phyloP scores from a whole-genome alignment of 129 eudicot species.

The Centrapalus pauciflorus region DNA sequence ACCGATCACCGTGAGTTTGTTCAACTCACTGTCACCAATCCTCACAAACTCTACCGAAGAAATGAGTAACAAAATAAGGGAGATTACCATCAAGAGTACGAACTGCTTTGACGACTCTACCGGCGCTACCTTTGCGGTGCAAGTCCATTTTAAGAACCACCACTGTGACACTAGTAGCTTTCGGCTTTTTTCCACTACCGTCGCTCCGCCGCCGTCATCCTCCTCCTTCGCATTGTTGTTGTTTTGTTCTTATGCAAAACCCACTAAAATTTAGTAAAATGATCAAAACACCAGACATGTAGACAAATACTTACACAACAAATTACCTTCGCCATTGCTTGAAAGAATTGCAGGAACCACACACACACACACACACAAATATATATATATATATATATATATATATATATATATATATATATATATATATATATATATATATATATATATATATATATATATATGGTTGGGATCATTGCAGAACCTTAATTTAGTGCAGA shows the following conservation, averaged over 20 bases:
- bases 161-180: not conserved
- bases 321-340: conserved; percentile 29
- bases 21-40: conserved; percentile 39
- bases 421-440: too few species aligned
- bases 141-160: conserved; percentile 44
- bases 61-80: not conserved
- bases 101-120: conserved; percentile 30
- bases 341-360: too few species aligned
- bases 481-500: too few species aligned
- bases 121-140: conserved; percentile 56
- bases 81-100: conserved; percentile 30
- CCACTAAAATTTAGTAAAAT: too few species aligned
- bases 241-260: conserved; percentile 21
- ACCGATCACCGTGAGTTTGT: conserved; percentile 46
- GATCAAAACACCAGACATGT: too few species aligned
- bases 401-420: too few species aligned
- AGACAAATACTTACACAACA: not conserved
- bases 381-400: too few species aligned
- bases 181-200: conserved; percentile 12
- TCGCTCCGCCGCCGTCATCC: not conserved
- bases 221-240: not conserved
- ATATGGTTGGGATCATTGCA: too few species aligned
- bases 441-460: too few species aligned
- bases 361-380: too few species aligned
- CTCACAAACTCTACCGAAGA: conserved; percentile 56